Base-by-base conservation (phyloP, 1,284 basidiomycete species). In the Tremellales sp. region DNA sequence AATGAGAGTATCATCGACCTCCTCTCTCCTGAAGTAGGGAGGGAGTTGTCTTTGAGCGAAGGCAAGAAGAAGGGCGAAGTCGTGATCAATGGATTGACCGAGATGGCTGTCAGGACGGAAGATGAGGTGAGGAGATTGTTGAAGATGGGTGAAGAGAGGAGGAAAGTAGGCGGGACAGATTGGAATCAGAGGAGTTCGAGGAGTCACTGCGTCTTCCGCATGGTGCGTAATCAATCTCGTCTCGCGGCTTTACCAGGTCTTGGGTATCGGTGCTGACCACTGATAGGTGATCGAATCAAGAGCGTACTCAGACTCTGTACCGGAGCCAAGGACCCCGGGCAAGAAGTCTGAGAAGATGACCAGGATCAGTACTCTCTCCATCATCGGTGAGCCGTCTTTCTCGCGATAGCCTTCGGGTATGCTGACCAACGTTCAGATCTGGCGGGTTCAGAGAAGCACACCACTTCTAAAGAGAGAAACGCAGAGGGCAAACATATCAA, bases 371-470 rank as follows among this genome's bases (percentile, higher is more conserved):
- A 86, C 89, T 4, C 71, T 93, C 74, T 67, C 53, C 46, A 62
- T 65, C 46, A 57, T 65, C 44, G 59, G 63, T 68, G 42, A 50
- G 61, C 52, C 4, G 13, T 25, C 10, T 15, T 7, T 7, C 10
- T 24, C 40, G n/a, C 31, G 15, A 40, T 22, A n/a, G 40, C 21
- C 19, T 12, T 11, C 13, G 25, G 4, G 13, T 25, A 24, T 23
- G 22, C 19, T 27, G 61, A 58, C 49, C 57, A 66, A 49, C 64
- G 80, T 87, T 83, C 70, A 79, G 93, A 98, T 78, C 78, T 98
- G n/a, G 94, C 94, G 40, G 94, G 94, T 0, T 94, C 89, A 1
- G 94, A 98, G 69, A 91, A 87, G 69, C 91, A 92, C 2, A 94
- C 92, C 2, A 88, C 86, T 7, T 89, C 93, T 73, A 92, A 89